These are phyloP conservation scores for Pugionium cornutum DNA, from an alignment of 345 rosid species.

Conservation along the genomic window DNA sequence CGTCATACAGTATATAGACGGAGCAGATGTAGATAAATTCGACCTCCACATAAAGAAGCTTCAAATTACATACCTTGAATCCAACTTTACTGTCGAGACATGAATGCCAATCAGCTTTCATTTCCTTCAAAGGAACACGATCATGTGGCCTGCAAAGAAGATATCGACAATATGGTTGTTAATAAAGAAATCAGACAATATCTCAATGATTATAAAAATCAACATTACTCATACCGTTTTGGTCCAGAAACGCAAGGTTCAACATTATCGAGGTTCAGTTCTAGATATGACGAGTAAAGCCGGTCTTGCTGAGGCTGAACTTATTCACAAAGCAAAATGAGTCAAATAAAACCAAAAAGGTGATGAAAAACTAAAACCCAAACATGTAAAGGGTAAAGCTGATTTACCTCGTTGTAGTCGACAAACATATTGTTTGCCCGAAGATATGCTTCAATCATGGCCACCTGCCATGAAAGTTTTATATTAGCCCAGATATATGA, in stretches of 20 bases:
- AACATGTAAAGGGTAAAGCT: conserved; percentile 18
- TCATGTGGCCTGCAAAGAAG: conserved; percentile 80
- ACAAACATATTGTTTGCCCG: conserved; percentile 92
- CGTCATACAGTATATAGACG: not conserved
- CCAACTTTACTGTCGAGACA: conserved; percentile 86
- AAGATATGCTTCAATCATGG: conserved; percentile 80
- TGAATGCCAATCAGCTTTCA: conserved; percentile 95
- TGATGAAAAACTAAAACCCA: not conserved
- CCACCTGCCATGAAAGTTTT: conserved; percentile 26
- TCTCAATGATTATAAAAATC: not conserved
- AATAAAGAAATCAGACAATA: too few relatives aligned
- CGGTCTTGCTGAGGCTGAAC: conserved; percentile 40
- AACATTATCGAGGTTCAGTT: conserved; percentile 70
- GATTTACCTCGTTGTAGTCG: conserved; percentile 77
- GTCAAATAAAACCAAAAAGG: conserved; percentile 3
- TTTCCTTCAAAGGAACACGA: conserved; percentile 78
- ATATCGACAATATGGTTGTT: conserved; percentile 6
- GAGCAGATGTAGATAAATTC: not conserved
- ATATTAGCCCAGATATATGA: conserved; percentile 7
- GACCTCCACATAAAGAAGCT: not conserved
- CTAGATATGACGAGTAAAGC: conserved; percentile 62
- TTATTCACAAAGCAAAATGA: conserved; percentile 19
- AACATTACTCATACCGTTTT: conserved; percentile 60
- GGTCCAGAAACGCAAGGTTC: conserved; percentile 95
- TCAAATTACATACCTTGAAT: conserved; percentile 62